A percentile compares a stretch with the other conserved stretches of the same genome.
phyloP scores from a whole-genome alignment of 352 stramenopile genomes.

The Pythium pyrilobum region DNA sequence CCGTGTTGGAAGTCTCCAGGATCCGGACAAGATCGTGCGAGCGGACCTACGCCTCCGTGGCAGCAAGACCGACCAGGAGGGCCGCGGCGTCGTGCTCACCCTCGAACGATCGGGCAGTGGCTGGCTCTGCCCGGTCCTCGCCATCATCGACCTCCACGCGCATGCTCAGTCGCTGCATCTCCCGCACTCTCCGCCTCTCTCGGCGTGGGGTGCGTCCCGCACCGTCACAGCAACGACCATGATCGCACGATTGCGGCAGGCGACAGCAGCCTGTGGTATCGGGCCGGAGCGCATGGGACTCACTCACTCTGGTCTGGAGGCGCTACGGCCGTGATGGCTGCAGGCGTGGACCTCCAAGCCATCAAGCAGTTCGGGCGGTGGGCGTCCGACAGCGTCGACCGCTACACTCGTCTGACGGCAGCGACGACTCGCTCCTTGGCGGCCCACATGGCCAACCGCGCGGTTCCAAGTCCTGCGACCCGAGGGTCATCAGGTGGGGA shows the following conservation, averaged over 20 bases:
- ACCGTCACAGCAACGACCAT: not conserved
- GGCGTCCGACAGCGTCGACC: slow-evolving; percentile 1
- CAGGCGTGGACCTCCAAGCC: slow-evolving; percentile 1
- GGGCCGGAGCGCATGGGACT: not conserved
- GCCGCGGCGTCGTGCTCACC: not conserved
- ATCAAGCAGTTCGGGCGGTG: slow-evolving; percentile 21
- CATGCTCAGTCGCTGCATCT: not conserved
- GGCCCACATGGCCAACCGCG: not conserved
- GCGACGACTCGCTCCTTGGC: not conserved
- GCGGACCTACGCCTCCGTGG: slow-evolving; percentile 9
- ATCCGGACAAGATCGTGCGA: no score
- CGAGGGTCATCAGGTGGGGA: no score
- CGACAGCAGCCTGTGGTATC: not conserved
- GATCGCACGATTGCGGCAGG: not conserved
- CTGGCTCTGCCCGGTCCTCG: slow-evolving; percentile 1
- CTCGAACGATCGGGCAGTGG: not conserved
- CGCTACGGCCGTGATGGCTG: slow-evolving; percentile 12
- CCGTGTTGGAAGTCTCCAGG: no score
- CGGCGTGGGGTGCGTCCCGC: not conserved
- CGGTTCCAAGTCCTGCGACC: no score
- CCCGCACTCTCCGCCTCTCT: not conserved
- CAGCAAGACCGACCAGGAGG: slow-evolving; percentile 21
- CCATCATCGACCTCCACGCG: not conserved
- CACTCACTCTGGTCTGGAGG: slow-evolving; percentile 16
- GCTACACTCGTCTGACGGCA: not conserved